Evolutionary conservation across 768 basidiomycete genomes (phyloP).

Genomic region (Astraeus odoratus): DNA sequence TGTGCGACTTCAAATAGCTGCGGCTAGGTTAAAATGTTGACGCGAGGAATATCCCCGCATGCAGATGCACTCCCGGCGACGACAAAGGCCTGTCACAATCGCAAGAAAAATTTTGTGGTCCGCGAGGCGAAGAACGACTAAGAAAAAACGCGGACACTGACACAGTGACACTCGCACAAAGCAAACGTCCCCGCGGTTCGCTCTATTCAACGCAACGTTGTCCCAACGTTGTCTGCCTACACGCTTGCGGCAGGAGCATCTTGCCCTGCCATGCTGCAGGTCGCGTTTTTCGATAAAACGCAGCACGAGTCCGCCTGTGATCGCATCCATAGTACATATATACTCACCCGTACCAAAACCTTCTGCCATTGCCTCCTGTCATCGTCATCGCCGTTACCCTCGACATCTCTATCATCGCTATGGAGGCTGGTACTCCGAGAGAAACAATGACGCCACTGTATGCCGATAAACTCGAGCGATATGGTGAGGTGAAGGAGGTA

Average conservation of each 20-base stretch:
- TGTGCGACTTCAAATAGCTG: no score
- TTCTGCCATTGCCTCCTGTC: background rate
- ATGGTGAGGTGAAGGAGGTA: constrained; percentile 25
- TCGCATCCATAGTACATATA: constrained; percentile 9
- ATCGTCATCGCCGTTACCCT: background rate
- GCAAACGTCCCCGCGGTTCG: no score
- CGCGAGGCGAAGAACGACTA: constrained; percentile 1
- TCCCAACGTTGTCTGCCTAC: constrained; percentile 20
- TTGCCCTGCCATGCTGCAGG: constrained; percentile 9
- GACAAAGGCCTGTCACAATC: background rate
- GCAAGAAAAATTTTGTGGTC: constrained; percentile 7
- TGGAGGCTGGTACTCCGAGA: constrained; percentile 8
- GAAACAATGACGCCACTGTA: constrained; percentile 23
- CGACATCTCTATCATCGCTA: background rate
- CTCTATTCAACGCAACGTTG: constrained; percentile 23
- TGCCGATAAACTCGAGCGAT: constrained; percentile 18
- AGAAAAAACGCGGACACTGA: constrained; percentile 14
- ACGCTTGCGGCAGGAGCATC: background rate
- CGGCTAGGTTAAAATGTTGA: no score
- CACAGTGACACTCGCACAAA: background rate
- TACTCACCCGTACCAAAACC: background rate
- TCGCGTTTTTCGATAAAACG: background rate
- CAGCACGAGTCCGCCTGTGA: constrained; percentile 6
- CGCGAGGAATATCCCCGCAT: no score
- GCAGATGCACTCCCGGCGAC: no score